Evolutionary conservation across 768 basidiomycete genomes (phyloP), one percentile per base, ranked within the genome.

Genomic region (Suillus alpinus): DNA sequence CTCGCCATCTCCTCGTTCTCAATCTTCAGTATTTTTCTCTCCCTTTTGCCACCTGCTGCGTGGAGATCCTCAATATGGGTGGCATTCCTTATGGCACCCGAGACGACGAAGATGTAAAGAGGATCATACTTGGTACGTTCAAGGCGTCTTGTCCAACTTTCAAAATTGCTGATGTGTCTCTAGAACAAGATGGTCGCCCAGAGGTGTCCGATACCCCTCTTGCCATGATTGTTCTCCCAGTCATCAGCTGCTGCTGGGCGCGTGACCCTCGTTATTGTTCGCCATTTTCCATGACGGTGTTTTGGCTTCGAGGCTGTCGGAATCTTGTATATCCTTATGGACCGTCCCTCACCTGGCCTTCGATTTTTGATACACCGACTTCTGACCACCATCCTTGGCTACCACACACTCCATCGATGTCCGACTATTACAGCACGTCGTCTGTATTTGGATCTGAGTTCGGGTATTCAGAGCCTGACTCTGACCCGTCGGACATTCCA

Each of bases 1-100:
- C 29, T 31, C 49, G 6, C 29, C 29, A n/a, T 50, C 29, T n/a
- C 49, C 1, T 31, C 49, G 16, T 31, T 31, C 49, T 18, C 49
- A 10, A 31, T 50, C 49, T 16, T 31, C 26, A 36, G 3, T 36
- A 8, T 36, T 36, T 36, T 9, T 10, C 36, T 36, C 36, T 36
- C 36, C 36, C 12, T n/a, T n/a, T n/a, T 67, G 84, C 84, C 0
- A 85, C 91, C 57, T 78, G 79, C 46, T 88, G 86, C 59, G 74
- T 85, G 7, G 88, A 89, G 68, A 82, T 89, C 53, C 71, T 88
- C 32, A 79, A 81, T 0, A 82, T 85, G 74, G 88, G 87, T 5
- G 78, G 81, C 57, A 70, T 87, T 53, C 86, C 88, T 3, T 88
- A 86, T 86, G 71, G 76, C 4, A 68, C 75, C 12, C 69, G 78